Conservation (phyloP, 2,329 filamentous ascomycete genomes). For the Bipolaris bicolor region DNA sequence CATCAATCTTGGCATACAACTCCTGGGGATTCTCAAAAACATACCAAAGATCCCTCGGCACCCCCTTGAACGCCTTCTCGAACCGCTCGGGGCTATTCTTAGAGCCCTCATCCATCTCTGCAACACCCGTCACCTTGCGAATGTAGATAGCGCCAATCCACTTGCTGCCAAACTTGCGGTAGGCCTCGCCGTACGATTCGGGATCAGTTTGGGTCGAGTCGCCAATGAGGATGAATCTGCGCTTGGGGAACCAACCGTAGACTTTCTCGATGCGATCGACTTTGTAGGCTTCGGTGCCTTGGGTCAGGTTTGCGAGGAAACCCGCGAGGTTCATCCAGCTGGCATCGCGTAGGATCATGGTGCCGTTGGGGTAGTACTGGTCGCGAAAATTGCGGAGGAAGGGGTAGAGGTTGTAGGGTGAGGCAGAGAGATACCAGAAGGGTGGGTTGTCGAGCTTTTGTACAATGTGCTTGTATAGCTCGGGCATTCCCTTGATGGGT, state of each 20-base stretch:
- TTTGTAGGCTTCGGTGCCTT: constrained; percentile 87
- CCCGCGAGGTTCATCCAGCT: constrained; percentile 85
- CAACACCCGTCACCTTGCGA: constrained; percentile 78
- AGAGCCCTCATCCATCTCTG: constrained; percentile 76
- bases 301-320: constrained; percentile 77
- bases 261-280: constrained; percentile 79
- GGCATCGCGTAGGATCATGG: constrained; percentile 82
- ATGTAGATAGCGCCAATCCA: constrained; percentile 89
- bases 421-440: constrained; percentile 93
- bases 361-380: constrained; percentile 74
- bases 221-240: constrained; percentile 82
- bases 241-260: constrained; percentile 75
- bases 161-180: constrained; percentile 66
- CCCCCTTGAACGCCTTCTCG: constrained; percentile 77
- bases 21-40: constrained; percentile 82
- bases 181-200: constrained; percentile 85
- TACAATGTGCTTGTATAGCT: constrained; percentile 74
- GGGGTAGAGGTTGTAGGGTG: constrained; percentile 91
- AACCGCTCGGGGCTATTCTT: constrained; percentile 72
- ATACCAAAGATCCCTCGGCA: constrained; percentile 75
- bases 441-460: constrained; percentile 64
- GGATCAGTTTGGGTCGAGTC: constrained; percentile 93
- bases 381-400: constrained; percentile 79
- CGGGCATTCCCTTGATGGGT: constrained; percentile 80
- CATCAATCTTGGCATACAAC: constrained; percentile 53